Percentiles rank a stretch among this genome's conserved stretches.
These are phyloP conservation scores for Purpureocillium takamizusanense DNA, from an alignment of 2,329 filamentous ascomycete species.

Conservation along the genomic window DNA sequence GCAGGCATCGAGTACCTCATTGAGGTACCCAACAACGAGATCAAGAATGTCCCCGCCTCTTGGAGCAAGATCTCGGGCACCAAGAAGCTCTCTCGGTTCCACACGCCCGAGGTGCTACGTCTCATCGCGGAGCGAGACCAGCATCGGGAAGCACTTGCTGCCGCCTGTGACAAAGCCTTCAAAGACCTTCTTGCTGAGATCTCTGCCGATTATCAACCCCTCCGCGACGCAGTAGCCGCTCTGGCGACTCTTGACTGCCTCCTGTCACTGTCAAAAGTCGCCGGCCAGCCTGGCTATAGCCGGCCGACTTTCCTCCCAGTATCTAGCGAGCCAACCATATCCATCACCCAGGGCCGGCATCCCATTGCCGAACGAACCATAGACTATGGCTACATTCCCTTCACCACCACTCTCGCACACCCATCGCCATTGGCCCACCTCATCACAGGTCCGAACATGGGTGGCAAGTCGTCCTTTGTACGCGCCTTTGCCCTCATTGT, in stretches of 20 bases:
- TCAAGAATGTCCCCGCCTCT: slow-evolving; percentile 84
- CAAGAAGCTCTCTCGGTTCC: slow-evolving; percentile 85
- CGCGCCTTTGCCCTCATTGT: slow-evolving; percentile 83
- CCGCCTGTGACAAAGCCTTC: slow-evolving; percentile 84
- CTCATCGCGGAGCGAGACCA: slow-evolving; percentile 84
- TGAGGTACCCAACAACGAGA: slow-evolving; percentile 73
- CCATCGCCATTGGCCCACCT: slow-evolving; percentile 64
- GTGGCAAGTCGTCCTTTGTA: slow-evolving; percentile 96
- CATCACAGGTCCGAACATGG: slow-evolving; percentile 97
- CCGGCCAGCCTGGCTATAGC: slow-evolving; percentile 76
- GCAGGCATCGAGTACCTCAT: slow-evolving; percentile 91
- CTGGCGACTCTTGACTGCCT: slow-evolving; percentile 86
- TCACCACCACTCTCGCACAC: slow-evolving; percentile 65
- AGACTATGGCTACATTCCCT: slow-evolving; percentile 82
- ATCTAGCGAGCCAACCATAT: slow-evolving; percentile 56
- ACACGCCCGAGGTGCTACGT: slow-evolving; percentile 81
- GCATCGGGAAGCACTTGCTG: slow-evolving; percentile 85
- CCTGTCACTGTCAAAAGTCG: slow-evolving; percentile 75
- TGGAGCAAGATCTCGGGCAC: slow-evolving; percentile 95
- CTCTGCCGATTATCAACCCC: slow-evolving; percentile 73
- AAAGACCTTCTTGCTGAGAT: slow-evolving; percentile 61
- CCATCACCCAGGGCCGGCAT: slow-evolving; percentile 61
- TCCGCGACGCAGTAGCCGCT: slow-evolving; percentile 80
- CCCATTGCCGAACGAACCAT: slow-evolving; percentile 93
- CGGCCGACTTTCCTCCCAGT: slow-evolving; percentile 62